Evolutionary conservation across 2,329 filamentous ascomycete genomes (phyloP).

Genomic region (Colletotrichum theobromicola): DNA sequence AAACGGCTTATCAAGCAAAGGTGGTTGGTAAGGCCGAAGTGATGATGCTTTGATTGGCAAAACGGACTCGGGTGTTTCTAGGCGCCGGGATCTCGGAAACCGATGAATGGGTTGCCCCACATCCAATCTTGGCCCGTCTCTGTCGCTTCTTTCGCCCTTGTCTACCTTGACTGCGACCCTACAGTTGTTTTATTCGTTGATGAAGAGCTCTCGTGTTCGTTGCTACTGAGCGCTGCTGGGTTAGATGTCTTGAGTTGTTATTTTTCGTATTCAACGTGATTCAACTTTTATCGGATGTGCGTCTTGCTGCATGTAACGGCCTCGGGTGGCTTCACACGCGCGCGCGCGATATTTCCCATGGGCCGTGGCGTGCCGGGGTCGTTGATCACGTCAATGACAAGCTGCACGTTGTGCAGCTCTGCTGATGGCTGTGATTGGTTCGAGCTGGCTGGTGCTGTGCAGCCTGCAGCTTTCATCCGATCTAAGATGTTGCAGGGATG

Average conservation of each 20-base stretch:
- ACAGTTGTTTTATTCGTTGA: not conserved
- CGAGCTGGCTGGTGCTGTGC: not conserved
- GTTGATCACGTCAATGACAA: conserved; percentile 7
- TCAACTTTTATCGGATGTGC: not conserved
- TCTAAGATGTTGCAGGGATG: not conserved
- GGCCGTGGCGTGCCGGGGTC: not conserved
- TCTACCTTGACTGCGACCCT: not conserved
- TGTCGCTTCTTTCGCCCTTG: not conserved
- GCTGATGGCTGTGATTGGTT: not conserved
- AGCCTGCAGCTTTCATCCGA: not conserved
- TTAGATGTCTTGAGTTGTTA: not conserved
- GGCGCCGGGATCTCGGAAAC: conserved; percentile 4
- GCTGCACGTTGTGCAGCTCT: not conserved
- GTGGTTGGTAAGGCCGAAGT: not conserved
- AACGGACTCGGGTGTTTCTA: not conserved
- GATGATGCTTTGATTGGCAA: not conserved
- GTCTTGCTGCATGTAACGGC: not conserved
- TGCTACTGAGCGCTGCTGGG: not conserved
- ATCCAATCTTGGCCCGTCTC: not conserved
- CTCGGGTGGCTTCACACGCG: not conserved
- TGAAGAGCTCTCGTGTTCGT: not conserved
- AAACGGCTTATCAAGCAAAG: not conserved
- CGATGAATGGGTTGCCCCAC: not conserved
- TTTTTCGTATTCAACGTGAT: not conserved
- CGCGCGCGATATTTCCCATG: not conserved